phyloP scores from a whole-genome alignment of 768 basidiomycete genomes.

The Leccinellum rugosiceps region DNA sequence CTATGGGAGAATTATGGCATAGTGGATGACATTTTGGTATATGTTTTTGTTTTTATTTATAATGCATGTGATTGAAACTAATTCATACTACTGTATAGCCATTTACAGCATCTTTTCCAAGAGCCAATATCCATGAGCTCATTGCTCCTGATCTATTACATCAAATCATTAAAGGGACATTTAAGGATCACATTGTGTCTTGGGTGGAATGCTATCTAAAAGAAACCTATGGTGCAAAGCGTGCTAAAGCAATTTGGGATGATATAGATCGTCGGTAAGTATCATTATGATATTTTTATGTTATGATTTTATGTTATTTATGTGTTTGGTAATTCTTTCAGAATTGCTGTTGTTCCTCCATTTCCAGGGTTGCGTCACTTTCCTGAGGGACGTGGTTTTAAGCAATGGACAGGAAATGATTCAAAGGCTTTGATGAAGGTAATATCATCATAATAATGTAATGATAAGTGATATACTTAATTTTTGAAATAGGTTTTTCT shows the following conservation, averaged over 20 bases:
- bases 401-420: not conserved
- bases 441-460: not conserved
- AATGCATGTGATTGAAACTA: not conserved
- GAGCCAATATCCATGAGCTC: not conserved
- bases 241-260: not conserved
- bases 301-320: not conserved
- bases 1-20: not conserved
- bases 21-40: not conserved
- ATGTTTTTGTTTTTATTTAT: not conserved
- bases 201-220: not conserved
- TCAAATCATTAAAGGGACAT: not conserved
- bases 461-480: not conserved
- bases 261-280: not conserved
- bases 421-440: not conserved
- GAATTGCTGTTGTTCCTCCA: not conserved
- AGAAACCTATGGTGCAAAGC: not conserved
- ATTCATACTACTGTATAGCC: not conserved
- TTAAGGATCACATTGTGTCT: not conserved
- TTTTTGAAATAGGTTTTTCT: not conserved
- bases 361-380: not conserved
- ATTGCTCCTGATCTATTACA: not conserved
- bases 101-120: not conserved
- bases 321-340: not conserved
- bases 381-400: not conserved
- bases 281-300: not conserved